A percentile compares a stretch with the other conserved stretches of the same genome.
Conservation (phyloP, 345 rosid genomes). For the Eucalyptus regnans region DNA sequence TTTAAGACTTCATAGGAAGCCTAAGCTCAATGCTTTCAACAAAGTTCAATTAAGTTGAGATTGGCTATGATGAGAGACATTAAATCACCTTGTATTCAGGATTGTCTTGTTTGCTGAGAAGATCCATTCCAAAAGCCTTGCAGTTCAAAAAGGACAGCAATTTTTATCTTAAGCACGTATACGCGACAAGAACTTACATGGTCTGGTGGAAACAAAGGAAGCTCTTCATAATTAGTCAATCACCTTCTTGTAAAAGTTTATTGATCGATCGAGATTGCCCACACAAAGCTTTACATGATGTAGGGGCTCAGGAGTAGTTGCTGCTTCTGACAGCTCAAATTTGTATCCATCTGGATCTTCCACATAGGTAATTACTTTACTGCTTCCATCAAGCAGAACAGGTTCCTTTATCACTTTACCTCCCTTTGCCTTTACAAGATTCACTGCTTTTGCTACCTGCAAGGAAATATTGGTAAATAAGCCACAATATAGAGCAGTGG, state of each 20-base stretch:
- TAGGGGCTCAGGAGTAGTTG: constrained; percentile 90
- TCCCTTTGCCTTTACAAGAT: constrained; percentile 74
- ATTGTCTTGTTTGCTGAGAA: constrained; percentile 76
- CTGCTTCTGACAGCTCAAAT: constrained; percentile 90
- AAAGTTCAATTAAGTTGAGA: neutral
- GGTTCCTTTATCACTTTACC: constrained; percentile 84
- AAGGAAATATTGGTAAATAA: neutral
- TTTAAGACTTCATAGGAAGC: neutral
- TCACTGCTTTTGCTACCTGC: constrained; percentile 74
- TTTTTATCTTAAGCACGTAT: neutral
- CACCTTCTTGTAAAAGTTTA: constrained; percentile 91
- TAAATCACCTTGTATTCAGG: constrained; percentile 80
- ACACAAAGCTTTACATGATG: constrained; percentile 99
- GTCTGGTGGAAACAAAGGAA: neutral
- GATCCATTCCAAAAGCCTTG: constrained; percentile 98
- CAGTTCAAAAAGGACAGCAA: neutral
- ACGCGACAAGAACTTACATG: neutral
- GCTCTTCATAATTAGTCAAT: neutral
- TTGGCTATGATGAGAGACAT: neutral
- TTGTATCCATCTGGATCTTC: constrained; percentile 98
- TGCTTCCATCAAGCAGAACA: constrained; percentile 84
- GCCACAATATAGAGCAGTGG: neutral
- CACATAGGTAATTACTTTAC: constrained; percentile 67
- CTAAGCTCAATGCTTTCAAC: neutral
- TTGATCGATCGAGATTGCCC: constrained; percentile 83